phyloP scores from a whole-genome alignment of 2,329 filamentous ascomycete genomes.

The Penicillium vulpinum region DNA sequence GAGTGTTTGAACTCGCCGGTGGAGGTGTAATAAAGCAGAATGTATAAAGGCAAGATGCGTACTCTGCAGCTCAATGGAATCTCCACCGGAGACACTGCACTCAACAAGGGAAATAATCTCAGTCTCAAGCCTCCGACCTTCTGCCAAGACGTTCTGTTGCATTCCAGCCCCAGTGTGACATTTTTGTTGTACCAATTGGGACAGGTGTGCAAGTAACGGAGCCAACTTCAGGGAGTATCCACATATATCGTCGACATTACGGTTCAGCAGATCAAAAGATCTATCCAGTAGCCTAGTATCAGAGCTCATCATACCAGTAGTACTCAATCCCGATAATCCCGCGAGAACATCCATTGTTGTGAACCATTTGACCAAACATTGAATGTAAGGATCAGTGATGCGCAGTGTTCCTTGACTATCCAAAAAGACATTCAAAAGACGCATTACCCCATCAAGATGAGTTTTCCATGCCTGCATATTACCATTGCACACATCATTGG shows the following conservation, averaged over 20 bases:
- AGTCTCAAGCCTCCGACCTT: conserved; percentile 14
- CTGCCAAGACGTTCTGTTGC: not conserved
- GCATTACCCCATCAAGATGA: conserved; percentile 29
- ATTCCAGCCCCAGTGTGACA: not conserved
- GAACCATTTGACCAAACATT: conserved; percentile 34
- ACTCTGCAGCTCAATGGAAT: conserved; percentile 16
- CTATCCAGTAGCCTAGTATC: conserved; percentile 11
- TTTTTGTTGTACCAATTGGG: conserved; percentile 16
- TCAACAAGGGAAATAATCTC: conserved; percentile 10
- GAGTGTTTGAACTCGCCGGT: conserved; percentile 26
- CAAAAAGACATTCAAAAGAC: conserved; percentile 23
- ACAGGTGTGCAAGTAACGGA: conserved; percentile 26
- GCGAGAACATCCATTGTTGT: conserved; percentile 31
- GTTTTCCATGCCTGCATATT: conserved; percentile 29
- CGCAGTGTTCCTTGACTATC: conserved; percentile 6
- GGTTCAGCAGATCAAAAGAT: not conserved
- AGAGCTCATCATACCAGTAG: conserved; percentile 6
- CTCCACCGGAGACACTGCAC: conserved; percentile 4
- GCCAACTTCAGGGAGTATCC: conserved; percentile 32
- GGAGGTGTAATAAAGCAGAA: conserved; percentile 30
- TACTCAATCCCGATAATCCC: conserved; percentile 23
- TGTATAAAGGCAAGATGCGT: conserved; percentile 31
- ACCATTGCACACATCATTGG: conserved; percentile 37
- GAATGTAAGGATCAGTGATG: conserved; percentile 16
- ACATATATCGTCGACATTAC: conserved; percentile 30